phyloP scores from a whole-genome alignment of 73 alveolate species.

The Paramecium biaurelia region DNA sequence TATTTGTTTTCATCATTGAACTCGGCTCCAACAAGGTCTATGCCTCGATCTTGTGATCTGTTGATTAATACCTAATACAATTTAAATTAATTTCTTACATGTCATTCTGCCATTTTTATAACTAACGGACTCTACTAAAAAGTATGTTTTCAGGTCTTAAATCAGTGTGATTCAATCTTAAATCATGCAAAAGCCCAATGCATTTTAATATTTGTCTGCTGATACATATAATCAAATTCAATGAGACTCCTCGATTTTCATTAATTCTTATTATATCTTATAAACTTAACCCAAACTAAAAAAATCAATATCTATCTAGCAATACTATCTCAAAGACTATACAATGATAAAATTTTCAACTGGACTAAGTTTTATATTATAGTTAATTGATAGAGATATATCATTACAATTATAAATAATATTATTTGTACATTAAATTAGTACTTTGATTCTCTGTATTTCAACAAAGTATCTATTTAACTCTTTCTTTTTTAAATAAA shows the following conservation, averaged over 20 bases:
- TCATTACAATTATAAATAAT: too few species aligned
- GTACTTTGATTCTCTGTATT: slow-evolving; percentile 63
- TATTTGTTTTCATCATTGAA: slow-evolving; percentile 78
- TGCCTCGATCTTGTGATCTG: slow-evolving; percentile 77
- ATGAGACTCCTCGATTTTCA: slow-evolving; percentile 80
- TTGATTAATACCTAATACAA: slow-evolving; percentile 57
- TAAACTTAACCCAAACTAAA: slow-evolving; percentile 87
- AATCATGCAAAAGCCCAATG: slow-evolving; percentile 66
- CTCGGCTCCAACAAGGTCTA: slow-evolving; percentile 97
- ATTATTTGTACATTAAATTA: too few species aligned
- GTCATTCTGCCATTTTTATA: neutral
- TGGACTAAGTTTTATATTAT: too few species aligned
- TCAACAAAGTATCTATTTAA: slow-evolving; percentile 54
- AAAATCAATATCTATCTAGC: neutral
- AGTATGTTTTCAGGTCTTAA: slow-evolving; percentile 97
- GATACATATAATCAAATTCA: slow-evolving; percentile 75
- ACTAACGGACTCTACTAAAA: slow-evolving; percentile 27
- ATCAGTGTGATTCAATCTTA: slow-evolving; percentile 93
- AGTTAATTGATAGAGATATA: too few species aligned
- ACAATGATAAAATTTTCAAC: too few species aligned
- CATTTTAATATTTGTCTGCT: slow-evolving; percentile 84
- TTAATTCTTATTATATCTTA: slow-evolving; percentile 86
- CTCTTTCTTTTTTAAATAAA: slow-evolving; percentile 61
- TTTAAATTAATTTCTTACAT: neutral
- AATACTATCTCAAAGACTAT: slow-evolving; percentile 78